A percentile compares a stretch with the other conserved stretches of the same genome.
These are phyloP conservation scores for Geotrichum armillariae DNA, from an alignment of 1,139 yeast species.

Conservation along the genomic window DNA sequence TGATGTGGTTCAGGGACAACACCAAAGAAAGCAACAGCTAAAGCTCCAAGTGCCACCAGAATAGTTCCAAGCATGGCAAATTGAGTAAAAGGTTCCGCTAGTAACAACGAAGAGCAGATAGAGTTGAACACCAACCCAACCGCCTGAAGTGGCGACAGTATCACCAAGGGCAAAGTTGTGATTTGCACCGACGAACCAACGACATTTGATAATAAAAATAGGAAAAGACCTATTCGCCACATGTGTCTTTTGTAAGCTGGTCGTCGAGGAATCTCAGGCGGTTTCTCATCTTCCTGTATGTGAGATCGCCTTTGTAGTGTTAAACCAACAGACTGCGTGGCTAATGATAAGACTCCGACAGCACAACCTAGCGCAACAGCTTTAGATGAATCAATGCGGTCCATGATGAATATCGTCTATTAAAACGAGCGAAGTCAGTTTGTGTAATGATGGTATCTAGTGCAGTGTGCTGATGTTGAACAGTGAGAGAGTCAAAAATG, in stretches of 20 bases:
- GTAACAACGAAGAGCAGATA: conserved; percentile 64
- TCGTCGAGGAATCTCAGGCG: conserved; percentile 32
- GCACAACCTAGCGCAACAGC: conserved; percentile 54
- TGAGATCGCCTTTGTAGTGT: conserved; percentile 85
- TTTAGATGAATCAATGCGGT: conserved; percentile 14
- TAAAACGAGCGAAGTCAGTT: neutral
- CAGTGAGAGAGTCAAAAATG: neutral
- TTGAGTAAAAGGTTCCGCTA: conserved; percentile 66
- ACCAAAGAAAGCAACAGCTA: conserved; percentile 78
- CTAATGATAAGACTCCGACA: conserved; percentile 77
- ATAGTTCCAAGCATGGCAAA: conserved; percentile 64
- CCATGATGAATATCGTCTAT: conserved; percentile 6
- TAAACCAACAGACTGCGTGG: conserved; percentile 79
- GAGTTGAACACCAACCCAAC: conserved; percentile 88
- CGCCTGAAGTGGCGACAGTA: conserved; percentile 82
- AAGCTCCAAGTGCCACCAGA: conserved; percentile 72
- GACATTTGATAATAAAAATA: conserved; percentile 73
- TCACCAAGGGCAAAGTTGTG: conserved; percentile 77
- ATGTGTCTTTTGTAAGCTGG: conserved; percentile 57
- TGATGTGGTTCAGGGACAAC: conserved; percentile 54
- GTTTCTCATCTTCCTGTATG: conserved; percentile 35
- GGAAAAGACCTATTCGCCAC: conserved; percentile 73
- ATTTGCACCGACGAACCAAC: conserved; percentile 84
- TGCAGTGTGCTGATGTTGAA: neutral
- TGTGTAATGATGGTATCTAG: neutral